Percentiles rank a stretch among this genome's conserved stretches.
These are phyloP conservation scores for Mycena galopus DNA, from an alignment of 768 basidiomycete genomes.

Conservation along the genomic window DNA sequence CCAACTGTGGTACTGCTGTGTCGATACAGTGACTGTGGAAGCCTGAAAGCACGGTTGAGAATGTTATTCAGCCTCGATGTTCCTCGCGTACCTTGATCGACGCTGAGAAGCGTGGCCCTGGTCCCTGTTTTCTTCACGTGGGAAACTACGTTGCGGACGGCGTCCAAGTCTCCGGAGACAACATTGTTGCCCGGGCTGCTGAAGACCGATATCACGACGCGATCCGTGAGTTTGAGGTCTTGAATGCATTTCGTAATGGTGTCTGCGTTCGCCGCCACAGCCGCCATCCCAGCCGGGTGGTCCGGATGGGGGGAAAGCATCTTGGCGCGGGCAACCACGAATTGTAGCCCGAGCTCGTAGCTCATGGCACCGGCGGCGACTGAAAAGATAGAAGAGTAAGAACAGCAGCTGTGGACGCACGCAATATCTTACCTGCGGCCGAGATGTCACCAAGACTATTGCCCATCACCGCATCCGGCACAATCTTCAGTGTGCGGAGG, in stretches of 20 bases:
- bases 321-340: no score
- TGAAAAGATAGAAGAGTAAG: slow-evolving; percentile 15
- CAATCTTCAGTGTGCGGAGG: no score
- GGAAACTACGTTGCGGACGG: slow-evolving; percentile 41
- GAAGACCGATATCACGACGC: no score
- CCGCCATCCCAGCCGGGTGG: no score
- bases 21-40: slow-evolving; percentile 53
- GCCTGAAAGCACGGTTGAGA: slow-evolving; percentile 35
- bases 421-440: slow-evolving; percentile 48
- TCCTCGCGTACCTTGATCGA: slow-evolving; percentile 46
- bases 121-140: slow-evolving; percentile 45
- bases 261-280: no score
- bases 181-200: slow-evolving; percentile 42
- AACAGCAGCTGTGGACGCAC: not conserved
- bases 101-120: slow-evolving; percentile 44
- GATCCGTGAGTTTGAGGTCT: no score
- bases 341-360: slow-evolving; percentile 46
- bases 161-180: slow-evolving; percentile 47
- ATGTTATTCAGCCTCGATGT: not conserved
- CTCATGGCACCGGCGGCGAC: slow-evolving; percentile 46
- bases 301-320: no score
- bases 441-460: slow-evolving; percentile 56
- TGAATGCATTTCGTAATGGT: no score
- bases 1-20: slow-evolving; percentile 36
- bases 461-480: no score